Conservation (phyloP, 345 rosid genomes). For the Fremontodendron californicum region DNA sequence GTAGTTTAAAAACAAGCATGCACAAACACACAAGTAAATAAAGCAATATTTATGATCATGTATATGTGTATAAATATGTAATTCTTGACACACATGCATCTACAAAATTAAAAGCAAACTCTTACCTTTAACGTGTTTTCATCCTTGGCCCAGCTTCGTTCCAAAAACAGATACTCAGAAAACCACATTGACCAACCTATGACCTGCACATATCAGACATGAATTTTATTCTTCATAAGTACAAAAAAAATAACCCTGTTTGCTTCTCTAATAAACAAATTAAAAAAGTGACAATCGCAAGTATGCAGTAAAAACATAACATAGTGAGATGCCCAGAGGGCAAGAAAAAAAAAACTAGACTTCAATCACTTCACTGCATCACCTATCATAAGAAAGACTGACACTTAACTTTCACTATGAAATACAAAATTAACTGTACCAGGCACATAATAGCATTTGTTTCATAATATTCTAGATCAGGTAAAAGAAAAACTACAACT, state of each 20-base stretch:
- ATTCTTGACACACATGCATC: neutral
- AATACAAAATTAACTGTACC: neutral
- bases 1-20: neutral
- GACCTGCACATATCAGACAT: conserved; percentile 41
- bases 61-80: neutral
- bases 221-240: neutral
- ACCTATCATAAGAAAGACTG: neutral
- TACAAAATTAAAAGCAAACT: neutral
- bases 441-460: neutral
- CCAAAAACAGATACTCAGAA: conserved; percentile 89
- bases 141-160: conserved; percentile 93
- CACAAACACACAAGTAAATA: neutral
- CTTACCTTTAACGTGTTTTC: conserved; percentile 70
- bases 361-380: neutral
- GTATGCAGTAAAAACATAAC: neutral
- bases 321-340: neutral
- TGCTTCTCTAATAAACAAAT: neutral
- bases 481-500: neutral
- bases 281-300: neutral
- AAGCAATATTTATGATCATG: neutral
- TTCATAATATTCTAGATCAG: neutral
- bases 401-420: neutral
- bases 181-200: conserved; percentile 99
- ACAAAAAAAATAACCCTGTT: neutral
- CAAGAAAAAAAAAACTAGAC: neutral